Base-by-base conservation (phyloP, 2,329 filamentous ascomycete genomes). In the Colletotrichum phormii region DNA sequence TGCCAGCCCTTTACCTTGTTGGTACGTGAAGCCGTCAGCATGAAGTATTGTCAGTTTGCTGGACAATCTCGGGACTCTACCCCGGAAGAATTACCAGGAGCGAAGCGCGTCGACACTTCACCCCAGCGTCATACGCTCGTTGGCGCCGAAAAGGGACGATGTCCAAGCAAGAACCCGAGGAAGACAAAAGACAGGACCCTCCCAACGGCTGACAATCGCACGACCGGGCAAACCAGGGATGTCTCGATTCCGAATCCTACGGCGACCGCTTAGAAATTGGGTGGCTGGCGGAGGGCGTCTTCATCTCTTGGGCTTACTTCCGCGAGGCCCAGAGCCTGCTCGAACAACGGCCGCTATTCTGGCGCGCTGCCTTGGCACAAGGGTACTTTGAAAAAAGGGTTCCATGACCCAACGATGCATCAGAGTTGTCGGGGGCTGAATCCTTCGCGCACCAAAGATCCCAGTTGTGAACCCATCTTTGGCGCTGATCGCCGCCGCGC, bases 371-470 rank as follows among this genome's bases (percentile, higher is more conserved):
- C 22, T 42, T 42, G 49, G 61, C 51, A 13, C 31, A n/a, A 29
- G 13, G 49, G 62, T 31, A n/a, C 37, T 31, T n/a, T 51, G 42
- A n/a, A 12, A 4, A 31, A 54, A 69, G 31, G 54, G 13, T 42
- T 60, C 57, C 13, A 46, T 60, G 22, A 57, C 65, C 46, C 64
- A 31, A 46, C 60, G 42, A n/a, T 42, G n/a, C 53, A 46, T 68
- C 53, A 53, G 55, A 4, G 24, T 31, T 15, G 33, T 46, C 60
- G 42, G 67, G 70, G 54, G 22, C 13, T 46, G 66, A 31, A 72
- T 72, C 70, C 70, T 70, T 70, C 55, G 49, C 33, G 62, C 3
- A 5, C 33, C 35, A 64, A 55, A 29, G 33, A 29, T 22, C 65
- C 46, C 42, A n/a, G 49, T 46, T 22, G n/a, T 18, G 7, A 49